Evolutionary conservation across 371 early-diverging fungal genomes (phyloP).

Genomic region (Lichtheimia hyalospora): DNA sequence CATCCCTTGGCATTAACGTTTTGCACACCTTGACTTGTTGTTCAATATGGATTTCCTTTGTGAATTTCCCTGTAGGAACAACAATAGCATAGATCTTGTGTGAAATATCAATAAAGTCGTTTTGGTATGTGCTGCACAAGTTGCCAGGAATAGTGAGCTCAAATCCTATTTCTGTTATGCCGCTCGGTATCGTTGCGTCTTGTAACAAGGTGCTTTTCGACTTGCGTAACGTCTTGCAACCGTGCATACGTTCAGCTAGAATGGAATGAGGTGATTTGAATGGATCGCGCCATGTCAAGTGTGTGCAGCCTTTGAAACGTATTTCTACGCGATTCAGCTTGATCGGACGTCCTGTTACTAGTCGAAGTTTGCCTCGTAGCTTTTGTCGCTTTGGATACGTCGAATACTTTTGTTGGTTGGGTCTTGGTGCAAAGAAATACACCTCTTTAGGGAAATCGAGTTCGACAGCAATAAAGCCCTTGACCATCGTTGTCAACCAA

Average conservation of each 20-base stretch:
- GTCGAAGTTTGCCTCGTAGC: constrained; percentile 34
- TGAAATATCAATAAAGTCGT: constrained; percentile 20
- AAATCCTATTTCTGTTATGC: constrained; percentile 35
- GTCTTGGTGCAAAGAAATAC: constrained; percentile 27
- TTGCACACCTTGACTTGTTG: constrained; percentile 17
- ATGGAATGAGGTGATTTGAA: constrained; percentile 17
- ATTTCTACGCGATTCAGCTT: constrained; percentile 25
- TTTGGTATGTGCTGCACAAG: constrained; percentile 23
- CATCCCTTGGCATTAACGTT: constrained; percentile 33
- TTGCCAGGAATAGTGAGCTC: constrained; percentile 39
- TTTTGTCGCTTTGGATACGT: constrained; percentile 36
- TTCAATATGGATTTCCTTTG: constrained; percentile 16
- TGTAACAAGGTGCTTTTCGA: constrained; percentile 22
- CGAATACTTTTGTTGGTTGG: constrained; percentile 8
- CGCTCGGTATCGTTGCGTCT: constrained; percentile 31
- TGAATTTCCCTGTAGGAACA: constrained; percentile 24
- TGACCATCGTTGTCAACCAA: too few species aligned
- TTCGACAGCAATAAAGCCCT: constrained; percentile 31
- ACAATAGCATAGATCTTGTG: constrained; percentile 20
- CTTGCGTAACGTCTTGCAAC: constrained; percentile 27
- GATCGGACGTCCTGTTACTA: constrained; percentile 29
- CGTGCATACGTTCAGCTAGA: constrained; percentile 25
- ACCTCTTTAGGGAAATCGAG: constrained; percentile 25
- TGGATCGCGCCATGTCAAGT: constrained; percentile 33
- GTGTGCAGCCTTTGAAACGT: constrained; percentile 24